Evolutionary conservation across 208 protist species (phyloP).

Genomic region (Trypanosoma mega): DNA sequence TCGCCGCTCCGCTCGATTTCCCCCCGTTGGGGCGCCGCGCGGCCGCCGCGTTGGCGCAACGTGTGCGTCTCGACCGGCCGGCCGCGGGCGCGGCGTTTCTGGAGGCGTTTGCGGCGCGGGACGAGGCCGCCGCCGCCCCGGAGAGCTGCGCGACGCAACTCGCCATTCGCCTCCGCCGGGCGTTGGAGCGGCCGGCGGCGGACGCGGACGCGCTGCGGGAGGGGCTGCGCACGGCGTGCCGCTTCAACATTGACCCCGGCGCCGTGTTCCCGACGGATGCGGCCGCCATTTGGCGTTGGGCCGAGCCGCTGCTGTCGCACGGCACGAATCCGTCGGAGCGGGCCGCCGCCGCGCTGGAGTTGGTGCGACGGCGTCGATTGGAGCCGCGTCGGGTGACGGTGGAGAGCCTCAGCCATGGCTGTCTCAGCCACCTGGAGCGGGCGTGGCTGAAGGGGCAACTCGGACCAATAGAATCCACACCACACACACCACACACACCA

Average conservation of each 20-base stretch:
- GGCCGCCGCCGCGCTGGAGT: conserved; percentile 22
- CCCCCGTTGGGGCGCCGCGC: conserved; percentile 38
- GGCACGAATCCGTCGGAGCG: conserved; percentile 34
- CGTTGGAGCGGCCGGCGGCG: conserved; percentile 8
- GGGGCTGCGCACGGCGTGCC: conserved; percentile 27
- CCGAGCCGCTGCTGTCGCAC: conserved; percentile 28
- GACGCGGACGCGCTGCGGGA: conserved; percentile 6
- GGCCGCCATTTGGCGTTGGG: conserved; percentile 48
- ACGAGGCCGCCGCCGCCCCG: conserved; percentile 36
- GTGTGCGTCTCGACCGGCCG: conserved; percentile 49
- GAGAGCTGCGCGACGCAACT: conserved; percentile 73
- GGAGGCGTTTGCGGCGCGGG: conserved; percentile 48
- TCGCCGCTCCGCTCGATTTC: conserved; percentile 56
- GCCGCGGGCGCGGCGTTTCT: conserved; percentile 53
- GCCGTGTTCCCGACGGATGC: conserved; percentile 59
- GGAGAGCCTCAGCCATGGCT: conserved; percentile 56
- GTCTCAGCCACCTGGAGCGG: conserved; percentile 59
- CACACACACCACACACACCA: background rate
- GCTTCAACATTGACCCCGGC: conserved; percentile 57
- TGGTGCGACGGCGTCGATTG: conserved; percentile 33
- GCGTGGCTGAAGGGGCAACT: conserved; percentile 56
- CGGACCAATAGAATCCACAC: too few species aligned
- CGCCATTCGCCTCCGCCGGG: conserved; percentile 40
- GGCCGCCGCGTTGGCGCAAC: conserved; percentile 32
- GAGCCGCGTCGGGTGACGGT: conserved; percentile 51